phyloP scores from a whole-genome alignment of 2,329 filamentous ascomycete species.

The Ilyonectria mors-panacis region DNA sequence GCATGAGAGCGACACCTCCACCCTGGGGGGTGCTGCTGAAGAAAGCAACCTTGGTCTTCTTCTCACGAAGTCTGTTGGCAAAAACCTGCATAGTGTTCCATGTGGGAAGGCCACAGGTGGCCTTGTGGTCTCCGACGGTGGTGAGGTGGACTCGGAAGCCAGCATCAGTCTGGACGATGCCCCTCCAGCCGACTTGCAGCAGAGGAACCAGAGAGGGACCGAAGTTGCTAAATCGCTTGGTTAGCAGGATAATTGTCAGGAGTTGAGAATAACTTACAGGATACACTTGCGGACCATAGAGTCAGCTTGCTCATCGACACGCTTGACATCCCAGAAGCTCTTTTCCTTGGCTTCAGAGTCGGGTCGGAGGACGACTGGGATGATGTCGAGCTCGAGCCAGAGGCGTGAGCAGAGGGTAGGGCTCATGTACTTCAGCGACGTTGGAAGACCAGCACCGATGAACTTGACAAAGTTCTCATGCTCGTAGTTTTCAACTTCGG shows the following conservation, averaged over 20 bases:
- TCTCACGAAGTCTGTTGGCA: conserved; percentile 72
- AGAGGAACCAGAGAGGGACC: conserved; percentile 80
- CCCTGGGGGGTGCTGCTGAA: conserved; percentile 87
- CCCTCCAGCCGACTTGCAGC: conserved; percentile 76
- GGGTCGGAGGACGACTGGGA: conserved; percentile 76
- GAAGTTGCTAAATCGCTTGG: conserved; percentile 69
- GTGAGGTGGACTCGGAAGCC: conserved; percentile 74
- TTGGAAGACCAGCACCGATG: conserved; percentile 79
- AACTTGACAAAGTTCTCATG: conserved; percentile 80
- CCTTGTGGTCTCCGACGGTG: conserved; percentile 70
- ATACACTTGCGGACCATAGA: conserved; percentile 86
- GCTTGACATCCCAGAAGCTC: conserved; percentile 67
- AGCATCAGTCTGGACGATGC: conserved; percentile 79
- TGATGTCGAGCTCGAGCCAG: conserved; percentile 83
- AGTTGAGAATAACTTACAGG: conserved; percentile 65
- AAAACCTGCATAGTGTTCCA: conserved; percentile 78
- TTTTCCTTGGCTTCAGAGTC: conserved; percentile 60
- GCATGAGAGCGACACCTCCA: conserved; percentile 87
- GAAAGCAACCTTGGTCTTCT: conserved; percentile 80
- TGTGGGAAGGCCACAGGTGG: conserved; percentile 72
- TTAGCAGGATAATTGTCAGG: not conserved
- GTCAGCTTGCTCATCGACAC: conserved; percentile 86
- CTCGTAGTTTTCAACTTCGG: conserved; percentile 71
- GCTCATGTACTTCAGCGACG: conserved; percentile 70
- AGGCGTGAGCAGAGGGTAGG: conserved; percentile 78